Base-by-base conservation (phyloP, 2,329 filamentous ascomycete species). In the Ophiostoma triangulosporum region DNA sequence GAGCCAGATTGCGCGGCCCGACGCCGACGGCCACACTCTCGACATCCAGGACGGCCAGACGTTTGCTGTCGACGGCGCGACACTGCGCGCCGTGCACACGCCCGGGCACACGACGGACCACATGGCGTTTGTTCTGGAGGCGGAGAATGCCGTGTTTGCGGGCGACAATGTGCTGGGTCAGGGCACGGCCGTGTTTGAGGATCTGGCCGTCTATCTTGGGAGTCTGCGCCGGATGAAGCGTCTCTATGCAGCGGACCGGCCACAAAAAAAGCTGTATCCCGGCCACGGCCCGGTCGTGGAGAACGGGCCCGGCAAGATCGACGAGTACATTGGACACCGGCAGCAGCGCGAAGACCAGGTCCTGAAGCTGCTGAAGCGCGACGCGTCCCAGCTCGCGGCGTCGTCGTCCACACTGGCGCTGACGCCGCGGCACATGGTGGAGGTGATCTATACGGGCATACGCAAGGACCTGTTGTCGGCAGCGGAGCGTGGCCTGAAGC, bases 271-370 rank as follows among this genome's bases (percentile, higher is more conserved):
- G 9, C 88, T 83, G 2, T 97, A 95, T 65, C 91, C 93, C 0
- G 91, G 87, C 4, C 93, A 98, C 63, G 93, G 93, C 0, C 76
- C 83, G 0, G 79, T 93, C 3, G 74, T 97, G 24, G 77, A 82
- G 35, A 77, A 93, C 57, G 87, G 86, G 0, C 77, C 74, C 24
- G 72, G 70, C 24, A 91, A 81, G 64, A 84, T 97, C 52, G 61
- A 70, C 20, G 88, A 95, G 66, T 97, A 98, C 64, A 86, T 97
- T 60, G 66, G 72, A 56, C 93, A 97, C 69, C 76, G 91, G 31
- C 77, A 80, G 62, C 77, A 86, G 69, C 77, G 93, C 22, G 91
- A 97, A 67, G 73, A 81, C 35, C 86, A 95, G 65, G 81, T 94
- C 4, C 59, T 93, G 17, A 74, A 77, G 53, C 80, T 83, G 0